Percentiles rank a stretch among this genome's conserved stretches.
These are phyloP conservation scores for Ciborinia camelliae DNA, from an alignment of 2,329 filamentous ascomycete species.

Conservation along the genomic window DNA sequence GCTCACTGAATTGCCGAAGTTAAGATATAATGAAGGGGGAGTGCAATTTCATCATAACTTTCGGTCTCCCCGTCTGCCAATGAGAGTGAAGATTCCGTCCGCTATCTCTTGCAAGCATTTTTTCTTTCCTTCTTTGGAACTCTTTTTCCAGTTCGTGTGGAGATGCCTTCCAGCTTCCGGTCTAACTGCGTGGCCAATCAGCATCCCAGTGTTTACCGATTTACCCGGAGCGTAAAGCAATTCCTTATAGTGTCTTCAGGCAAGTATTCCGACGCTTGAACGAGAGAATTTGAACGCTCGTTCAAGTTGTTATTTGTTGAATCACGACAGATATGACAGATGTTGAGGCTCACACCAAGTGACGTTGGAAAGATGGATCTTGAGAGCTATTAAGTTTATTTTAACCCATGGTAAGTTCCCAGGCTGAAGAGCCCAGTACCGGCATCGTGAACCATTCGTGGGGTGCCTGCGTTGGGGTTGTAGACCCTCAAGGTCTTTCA, in stretches of 20 bases:
- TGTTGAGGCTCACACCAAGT: conserved; percentile 16
- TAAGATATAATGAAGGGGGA: conserved; percentile 1
- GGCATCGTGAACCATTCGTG: conserved; percentile 35
- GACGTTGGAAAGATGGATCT: conserved; percentile 20
- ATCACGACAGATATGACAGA: background rate
- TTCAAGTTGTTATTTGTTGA: background rate
- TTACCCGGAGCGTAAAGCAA: conserved; percentile 12
- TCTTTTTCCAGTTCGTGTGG: conserved; percentile 13
- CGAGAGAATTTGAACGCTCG: background rate
- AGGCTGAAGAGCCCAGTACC: conserved; percentile 23
- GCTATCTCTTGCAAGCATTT: conserved; percentile 1
- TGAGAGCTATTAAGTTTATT: conserved; percentile 20
- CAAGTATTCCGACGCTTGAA: background rate
- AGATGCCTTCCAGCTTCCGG: conserved; percentile 19
- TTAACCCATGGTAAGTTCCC: conserved; percentile 29
- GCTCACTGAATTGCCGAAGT: conserved; percentile 1
- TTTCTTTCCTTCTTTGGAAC: conserved; percentile 4
- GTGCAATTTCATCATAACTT: background rate
- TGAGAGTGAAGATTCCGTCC: background rate
- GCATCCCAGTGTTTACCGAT: conserved; percentile 12
- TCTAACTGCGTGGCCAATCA: conserved; percentile 9
- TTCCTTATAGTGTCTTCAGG: background rate
- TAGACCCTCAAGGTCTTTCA: conserved; percentile 28
- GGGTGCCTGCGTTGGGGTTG: conserved; percentile 23
- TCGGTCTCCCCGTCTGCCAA: conserved; percentile 14